Evolutionary conservation across 228 moss, liverwort and hornwort species (phyloP).

Genomic region (Sphagnum fallax): DNA sequence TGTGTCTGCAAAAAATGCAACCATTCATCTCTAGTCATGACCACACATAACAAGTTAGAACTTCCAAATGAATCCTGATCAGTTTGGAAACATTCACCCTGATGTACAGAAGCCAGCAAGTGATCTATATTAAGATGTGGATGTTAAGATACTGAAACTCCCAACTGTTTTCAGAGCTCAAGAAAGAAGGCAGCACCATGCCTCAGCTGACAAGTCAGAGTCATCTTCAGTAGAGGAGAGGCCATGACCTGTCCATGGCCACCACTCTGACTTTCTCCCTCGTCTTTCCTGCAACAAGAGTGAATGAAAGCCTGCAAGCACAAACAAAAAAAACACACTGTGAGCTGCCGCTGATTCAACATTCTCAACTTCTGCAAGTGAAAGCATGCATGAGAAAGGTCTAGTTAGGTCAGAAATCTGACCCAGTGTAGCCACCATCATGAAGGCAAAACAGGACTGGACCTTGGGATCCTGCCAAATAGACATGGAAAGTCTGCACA

Average conservation of each 20-base stretch:
- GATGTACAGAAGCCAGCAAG: too few relatives aligned
- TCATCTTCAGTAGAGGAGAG: constrained; percentile 60
- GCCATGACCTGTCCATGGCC: constrained; percentile 95
- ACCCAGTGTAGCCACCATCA: constrained; percentile 97
- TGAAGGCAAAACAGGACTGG: constrained; percentile 97
- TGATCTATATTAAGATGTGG: too few relatives aligned
- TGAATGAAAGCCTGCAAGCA: constrained; percentile 75
- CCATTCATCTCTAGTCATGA: too few relatives aligned
- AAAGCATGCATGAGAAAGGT: too few relatives aligned
- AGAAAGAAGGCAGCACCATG: constrained; percentile 26
- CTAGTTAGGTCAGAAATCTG: constrained; percentile 9
- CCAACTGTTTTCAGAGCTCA: too few relatives aligned
- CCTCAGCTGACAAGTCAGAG: constrained; percentile 84
- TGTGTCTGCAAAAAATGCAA: constrained; percentile 40
- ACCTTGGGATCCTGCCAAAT: constrained; percentile 84
- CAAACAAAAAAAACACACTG: too few relatives aligned
- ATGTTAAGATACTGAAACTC: too few relatives aligned
- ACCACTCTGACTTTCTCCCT: constrained; percentile 92
- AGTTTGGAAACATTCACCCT: too few relatives aligned
- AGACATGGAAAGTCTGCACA: constrained; percentile 78
- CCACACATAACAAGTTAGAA: not conserved
- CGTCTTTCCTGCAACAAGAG: constrained; percentile 80
- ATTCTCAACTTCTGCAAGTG: too few relatives aligned
- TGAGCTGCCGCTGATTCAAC: too few relatives aligned
- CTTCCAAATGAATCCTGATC: too few relatives aligned